A percentile compares a stretch with the other conserved stretches of the same genome.
phyloP scores from a whole-genome alignment of 164 flowering plant genomes.

The Litsea cubeba region DNA sequence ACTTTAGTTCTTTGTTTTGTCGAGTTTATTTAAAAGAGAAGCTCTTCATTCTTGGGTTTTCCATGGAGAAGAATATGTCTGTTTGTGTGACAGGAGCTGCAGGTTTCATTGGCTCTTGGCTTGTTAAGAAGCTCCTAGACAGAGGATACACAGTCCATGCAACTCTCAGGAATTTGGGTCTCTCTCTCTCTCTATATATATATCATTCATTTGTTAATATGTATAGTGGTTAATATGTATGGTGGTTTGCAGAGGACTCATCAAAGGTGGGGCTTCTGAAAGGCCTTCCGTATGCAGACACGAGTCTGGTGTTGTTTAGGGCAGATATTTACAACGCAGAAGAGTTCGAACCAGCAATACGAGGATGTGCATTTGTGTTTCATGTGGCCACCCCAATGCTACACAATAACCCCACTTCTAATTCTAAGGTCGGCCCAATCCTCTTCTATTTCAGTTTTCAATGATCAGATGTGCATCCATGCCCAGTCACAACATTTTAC shows the following conservation, averaged over 20 bases:
- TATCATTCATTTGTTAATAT: not conserved
- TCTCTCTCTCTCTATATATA: not conserved
- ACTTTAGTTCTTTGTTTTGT: not conserved
- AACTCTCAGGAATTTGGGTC: slow-evolving; percentile 41
- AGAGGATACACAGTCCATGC: slow-evolving; percentile 50
- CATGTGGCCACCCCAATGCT: slow-evolving; percentile 42
- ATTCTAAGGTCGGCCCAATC: slow-evolving; percentile 17
- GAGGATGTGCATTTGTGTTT: slow-evolving; percentile 39
- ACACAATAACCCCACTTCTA: slow-evolving; percentile 15
- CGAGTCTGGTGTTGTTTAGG: slow-evolving; percentile 31
- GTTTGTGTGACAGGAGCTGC: slow-evolving; percentile 63
- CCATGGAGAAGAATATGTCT: not conserved
- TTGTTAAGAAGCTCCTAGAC: slow-evolving; percentile 41
- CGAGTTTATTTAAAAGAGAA: not conserved
- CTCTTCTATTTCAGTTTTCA: not conserved
- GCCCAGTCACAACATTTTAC: too few relatives aligned
- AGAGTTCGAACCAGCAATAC: slow-evolving; percentile 24
- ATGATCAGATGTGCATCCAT: too few relatives aligned
- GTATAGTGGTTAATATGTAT: not conserved
- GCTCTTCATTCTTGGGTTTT: not conserved
- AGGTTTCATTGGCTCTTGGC: slow-evolving; percentile 48
- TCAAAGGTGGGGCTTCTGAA: slow-evolving; percentile 37
- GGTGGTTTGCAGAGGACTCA: slow-evolving; percentile 24
- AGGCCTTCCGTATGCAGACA: too few relatives aligned
- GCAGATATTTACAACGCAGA: slow-evolving; percentile 33